Conservation (phyloP, 495 filamentous ascomycete genomes). For the Tuber umbilicatum region DNA sequence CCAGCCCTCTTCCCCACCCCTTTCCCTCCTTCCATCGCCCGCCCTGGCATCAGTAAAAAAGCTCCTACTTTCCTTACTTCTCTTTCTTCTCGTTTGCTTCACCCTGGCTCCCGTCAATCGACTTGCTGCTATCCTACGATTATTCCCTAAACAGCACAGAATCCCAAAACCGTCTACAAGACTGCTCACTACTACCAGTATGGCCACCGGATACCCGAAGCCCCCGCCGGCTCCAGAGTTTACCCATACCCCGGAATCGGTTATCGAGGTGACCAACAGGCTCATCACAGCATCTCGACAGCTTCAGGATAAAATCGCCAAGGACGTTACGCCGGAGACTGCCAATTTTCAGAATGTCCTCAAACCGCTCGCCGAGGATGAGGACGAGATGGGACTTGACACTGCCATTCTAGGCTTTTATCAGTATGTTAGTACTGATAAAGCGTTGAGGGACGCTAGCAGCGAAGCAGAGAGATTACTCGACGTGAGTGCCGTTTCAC, state of each 20-base stretch:
- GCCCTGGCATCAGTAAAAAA: conserved; percentile 8
- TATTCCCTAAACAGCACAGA: conserved; percentile 42
- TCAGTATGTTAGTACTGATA: conserved; percentile 67
- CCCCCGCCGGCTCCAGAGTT: conserved; percentile 63
- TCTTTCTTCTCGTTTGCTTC: conserved; percentile 31
- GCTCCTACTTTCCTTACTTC: conserved; percentile 16
- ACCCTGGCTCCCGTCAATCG: conserved; percentile 46
- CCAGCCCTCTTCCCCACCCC: conserved; percentile 7
- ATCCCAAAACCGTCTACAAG: conserved; percentile 45
- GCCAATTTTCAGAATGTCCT: conserved; percentile 64
- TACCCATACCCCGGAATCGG: conserved; percentile 67
- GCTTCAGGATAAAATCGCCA: conserved; percentile 68
- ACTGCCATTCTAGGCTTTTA: conserved; percentile 56
- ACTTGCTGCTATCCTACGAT: conserved; percentile 44
- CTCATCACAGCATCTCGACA: conserved; percentile 62
- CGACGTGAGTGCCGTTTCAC: conserved; percentile 40
- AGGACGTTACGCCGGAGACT: conserved; percentile 56
- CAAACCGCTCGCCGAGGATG: conserved; percentile 59
- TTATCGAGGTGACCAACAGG: conserved; percentile 68
- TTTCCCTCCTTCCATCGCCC: conserved; percentile 30
- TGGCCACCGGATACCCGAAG: conserved; percentile 48
- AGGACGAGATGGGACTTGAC: conserved; percentile 57
- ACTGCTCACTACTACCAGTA: conserved; percentile 56
- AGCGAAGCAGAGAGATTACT: conserved; percentile 56
- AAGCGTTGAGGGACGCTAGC: conserved; percentile 59